Conservation (phyloP, 768 basidiomycete genomes). For the Clitopilus hobsonii region DNA sequence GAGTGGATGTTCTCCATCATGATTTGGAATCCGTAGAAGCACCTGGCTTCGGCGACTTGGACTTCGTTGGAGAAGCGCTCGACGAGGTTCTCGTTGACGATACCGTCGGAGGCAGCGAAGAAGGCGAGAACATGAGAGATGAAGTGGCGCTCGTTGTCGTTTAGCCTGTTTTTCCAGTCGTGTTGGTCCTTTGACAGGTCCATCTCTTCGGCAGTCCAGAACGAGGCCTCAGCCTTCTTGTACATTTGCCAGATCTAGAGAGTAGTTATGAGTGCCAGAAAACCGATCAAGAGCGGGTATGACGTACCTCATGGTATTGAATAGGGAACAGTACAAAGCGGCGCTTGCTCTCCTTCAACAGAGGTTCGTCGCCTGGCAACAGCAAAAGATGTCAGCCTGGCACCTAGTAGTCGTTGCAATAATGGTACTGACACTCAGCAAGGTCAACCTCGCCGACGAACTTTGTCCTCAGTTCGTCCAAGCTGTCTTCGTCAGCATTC, state of each 20-base stretch:
- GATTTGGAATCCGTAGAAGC: slow-evolving; percentile 97
- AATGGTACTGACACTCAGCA: slow-evolving; percentile 41
- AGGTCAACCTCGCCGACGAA: slow-evolving; percentile 73
- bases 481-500: slow-evolving; percentile 11
- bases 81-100: slow-evolving; percentile 93
- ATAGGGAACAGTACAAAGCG: slow-evolving; percentile 94
- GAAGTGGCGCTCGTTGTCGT: slow-evolving; percentile 82
- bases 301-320: slow-evolving; percentile 77
- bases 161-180: slow-evolving; percentile 85
- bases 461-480: slow-evolving; percentile 28
- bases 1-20: slow-evolving; percentile 99
- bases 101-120: slow-evolving; percentile 94
- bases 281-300: neutral
- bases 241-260: slow-evolving; percentile 94
- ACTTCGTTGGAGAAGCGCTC: slow-evolving; percentile 94
- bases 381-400: slow-evolving; percentile 4
- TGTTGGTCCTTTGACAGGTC: slow-evolving; percentile 81
- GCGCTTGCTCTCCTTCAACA: slow-evolving; percentile 69
- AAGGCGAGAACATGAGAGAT: slow-evolving; percentile 93
- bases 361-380: slow-evolving; percentile 66
- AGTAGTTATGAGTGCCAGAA: neutral
- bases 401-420: neutral
- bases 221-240: slow-evolving; percentile 91
- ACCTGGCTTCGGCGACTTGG: slow-evolving; percentile 88
- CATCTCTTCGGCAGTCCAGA: slow-evolving; percentile 94